Evolutionary conservation across 2,329 filamentous ascomycete genomes (phyloP), one percentile per base, ranked within the genome.

Genomic region (Diaporthe helianthi): DNA sequence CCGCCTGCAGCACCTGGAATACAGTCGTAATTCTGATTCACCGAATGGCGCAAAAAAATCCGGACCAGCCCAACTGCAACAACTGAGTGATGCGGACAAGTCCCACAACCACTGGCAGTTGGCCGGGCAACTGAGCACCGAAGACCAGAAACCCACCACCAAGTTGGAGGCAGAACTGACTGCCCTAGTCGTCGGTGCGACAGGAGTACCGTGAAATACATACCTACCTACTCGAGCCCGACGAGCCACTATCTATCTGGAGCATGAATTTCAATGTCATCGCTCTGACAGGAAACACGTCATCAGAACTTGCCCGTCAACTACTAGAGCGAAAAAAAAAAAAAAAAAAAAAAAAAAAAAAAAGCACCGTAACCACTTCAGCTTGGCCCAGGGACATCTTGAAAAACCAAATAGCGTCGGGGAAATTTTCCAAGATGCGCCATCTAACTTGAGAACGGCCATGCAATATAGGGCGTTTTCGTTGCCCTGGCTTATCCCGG

Each of bases 401-500:
- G 44, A 63, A 19, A 63, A 63, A 9, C 58, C 58, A 1, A 29
- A 63, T 7, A 49, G 29, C 44, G 49, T 63, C 29, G 33, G 44
- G n/a, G 49, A 63, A 15, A 17, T 49, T 29, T 63, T 63, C 8
- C 7, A 63, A 13, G n/a, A 63, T 26, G n/a, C 29, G 10, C 49
- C 58, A 4, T 36, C 58, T 17, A n/a, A n/a, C n/a, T n/a, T n/a
- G n/a, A n/a, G n/a, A 22, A 19, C 8, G n/a, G 44, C 6, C 29
- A 15, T 3, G 58, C n/a, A 4, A 49, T 63, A 33, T 63, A 44
- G 58, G 58, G 29, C 29, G 58, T 63, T 9, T 63, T 63, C 29
- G 44, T 49, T 6, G 58, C 26, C 13, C 29, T 63, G 29, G 58
- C 58, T 3, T 63, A 49, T 49, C 58, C 58, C 6, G 44, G 58